Percentiles rank a stretch among this genome's conserved stretches.
phyloP scores from a whole-genome alignment of 176 grass and related monocot genomes.

The Juncus effusus region DNA sequence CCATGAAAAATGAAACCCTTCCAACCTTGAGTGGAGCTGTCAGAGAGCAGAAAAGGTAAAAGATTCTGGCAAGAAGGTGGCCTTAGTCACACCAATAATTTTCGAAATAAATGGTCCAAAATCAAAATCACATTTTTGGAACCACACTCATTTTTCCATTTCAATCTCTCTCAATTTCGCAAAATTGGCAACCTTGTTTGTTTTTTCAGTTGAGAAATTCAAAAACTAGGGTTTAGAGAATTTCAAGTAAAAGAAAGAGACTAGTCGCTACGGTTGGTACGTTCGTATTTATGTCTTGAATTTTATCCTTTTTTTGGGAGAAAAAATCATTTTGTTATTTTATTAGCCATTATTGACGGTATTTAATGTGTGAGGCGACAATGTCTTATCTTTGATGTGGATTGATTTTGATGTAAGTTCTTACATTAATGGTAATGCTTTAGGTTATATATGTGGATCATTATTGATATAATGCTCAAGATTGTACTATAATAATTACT shows the following conservation, averaged over 20 bases:
- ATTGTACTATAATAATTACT: too few relatives aligned
- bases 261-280: background rate
- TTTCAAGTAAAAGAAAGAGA: conserved; percentile 6
- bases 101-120: conserved; percentile 21
- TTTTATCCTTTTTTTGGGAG: background rate
- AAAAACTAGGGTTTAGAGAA: background rate
- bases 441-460: too few relatives aligned
- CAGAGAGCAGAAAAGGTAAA: conserved; percentile 4
- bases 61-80: conserved; percentile 10
- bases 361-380: conserved; percentile 9
- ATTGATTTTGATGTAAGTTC: background rate
- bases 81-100: conserved; percentile 15
- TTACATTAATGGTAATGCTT: too few relatives aligned
- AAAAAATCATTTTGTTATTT: background rate
- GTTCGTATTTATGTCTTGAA: conserved; percentile 9
- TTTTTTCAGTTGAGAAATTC: background rate
- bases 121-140: conserved; percentile 12
- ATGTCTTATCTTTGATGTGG: conserved; percentile 7
- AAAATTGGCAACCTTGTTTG: background rate
- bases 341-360: background rate
- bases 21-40: background rate
- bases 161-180: conserved; percentile 2
- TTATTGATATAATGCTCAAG: too few relatives aligned
- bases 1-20: too few relatives aligned
- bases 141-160: conserved; percentile 3